phyloP scores from a whole-genome alignment of 805 yeast genomes.

The Saccharomycopsis microspora region DNA sequence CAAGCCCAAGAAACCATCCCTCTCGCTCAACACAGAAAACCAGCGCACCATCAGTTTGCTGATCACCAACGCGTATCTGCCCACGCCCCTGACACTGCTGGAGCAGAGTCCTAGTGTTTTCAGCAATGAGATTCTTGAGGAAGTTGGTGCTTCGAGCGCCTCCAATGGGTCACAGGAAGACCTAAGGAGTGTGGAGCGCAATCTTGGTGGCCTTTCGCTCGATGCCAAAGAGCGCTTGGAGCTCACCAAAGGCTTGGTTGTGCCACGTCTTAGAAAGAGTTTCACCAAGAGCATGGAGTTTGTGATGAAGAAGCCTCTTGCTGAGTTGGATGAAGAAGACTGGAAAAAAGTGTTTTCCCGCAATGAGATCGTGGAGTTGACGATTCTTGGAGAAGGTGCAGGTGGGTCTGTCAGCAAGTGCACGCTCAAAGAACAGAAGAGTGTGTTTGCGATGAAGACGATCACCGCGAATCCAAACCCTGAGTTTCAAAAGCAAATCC shows the following conservation, averaged over 20 bases:
- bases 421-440: conserved; percentile 40
- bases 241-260: neutral
- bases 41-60: conserved; percentile 8
- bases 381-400: conserved; percentile 82
- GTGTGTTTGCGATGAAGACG: conserved; percentile 71
- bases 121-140: conserved; percentile 15
- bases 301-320: conserved; percentile 28
- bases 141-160: conserved; percentile 7
- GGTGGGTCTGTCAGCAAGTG: conserved; percentile 89
- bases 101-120: conserved; percentile 16
- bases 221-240: conserved; percentile 5
- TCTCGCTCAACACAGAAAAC: neutral
- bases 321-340: conserved; percentile 55
- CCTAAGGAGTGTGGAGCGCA: neutral
- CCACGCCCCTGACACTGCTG: conserved; percentile 10
- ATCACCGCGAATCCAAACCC: conserved; percentile 49
- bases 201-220: conserved; percentile 3
- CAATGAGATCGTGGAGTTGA: conserved; percentile 55
- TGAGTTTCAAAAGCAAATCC: conserved; percentile 78
- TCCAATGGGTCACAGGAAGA: conserved; percentile 7
- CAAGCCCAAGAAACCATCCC: neutral
- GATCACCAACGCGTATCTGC: conserved; percentile 16
- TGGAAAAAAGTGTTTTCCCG: conserved; percentile 50
- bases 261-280: conserved; percentile 2
- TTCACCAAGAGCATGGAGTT: conserved; percentile 14